Base-by-base conservation (phyloP, 805 yeast species). In the Zygotorulaspora sp. region DNA sequence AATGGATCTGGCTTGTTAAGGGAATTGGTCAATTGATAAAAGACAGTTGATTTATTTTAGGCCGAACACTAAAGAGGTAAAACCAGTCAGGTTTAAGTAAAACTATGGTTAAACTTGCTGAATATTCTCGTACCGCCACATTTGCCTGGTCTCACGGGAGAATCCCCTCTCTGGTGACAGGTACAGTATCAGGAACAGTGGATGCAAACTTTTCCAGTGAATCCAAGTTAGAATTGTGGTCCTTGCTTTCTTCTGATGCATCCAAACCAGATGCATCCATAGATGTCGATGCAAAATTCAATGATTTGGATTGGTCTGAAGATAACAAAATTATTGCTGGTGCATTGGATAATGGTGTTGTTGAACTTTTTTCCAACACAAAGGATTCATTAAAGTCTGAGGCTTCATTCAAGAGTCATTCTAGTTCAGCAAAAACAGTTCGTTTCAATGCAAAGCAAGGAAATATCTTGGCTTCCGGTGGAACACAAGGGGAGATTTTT, bases 101-200 rank as follows among this genome's bases (percentile, higher is more conserved):
- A 24, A 24, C 35, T 16, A 80, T 82, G 89, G 90, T 87, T 52
- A 87, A 86, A 65, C 72, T 92, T 50, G 77, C 78, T 62, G 96
- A 89, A 63, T 78, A 86, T 55, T 71, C 77, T 45, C 74, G 87
- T 51, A 85, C 96, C 10, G 89, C 96, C 36, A 80, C 95, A n/a
- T 87, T 92, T 66, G 95, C 97, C 30, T 90, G 97, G 97, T 85
- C 96, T 31, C 76, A 80, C 48, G 84, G 77, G 49, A 61, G 62
- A 36, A 65, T 78, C 44, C 97, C 97, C 12, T 63, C 76, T 37
- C 59, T 92, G 48, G 97, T 88, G 15, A 77, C 96, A 1, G 98
- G 96, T 15, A 83, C 96, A 0, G 83, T 86, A n/a, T 89, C 97
- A 0, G 97, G 97, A 6, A 94, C 96, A 10, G 83, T 92, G 52